Conservation (phyloP, 2,329 filamentous ascomycete genomes). For the Fusarium sambucinum region DNA sequence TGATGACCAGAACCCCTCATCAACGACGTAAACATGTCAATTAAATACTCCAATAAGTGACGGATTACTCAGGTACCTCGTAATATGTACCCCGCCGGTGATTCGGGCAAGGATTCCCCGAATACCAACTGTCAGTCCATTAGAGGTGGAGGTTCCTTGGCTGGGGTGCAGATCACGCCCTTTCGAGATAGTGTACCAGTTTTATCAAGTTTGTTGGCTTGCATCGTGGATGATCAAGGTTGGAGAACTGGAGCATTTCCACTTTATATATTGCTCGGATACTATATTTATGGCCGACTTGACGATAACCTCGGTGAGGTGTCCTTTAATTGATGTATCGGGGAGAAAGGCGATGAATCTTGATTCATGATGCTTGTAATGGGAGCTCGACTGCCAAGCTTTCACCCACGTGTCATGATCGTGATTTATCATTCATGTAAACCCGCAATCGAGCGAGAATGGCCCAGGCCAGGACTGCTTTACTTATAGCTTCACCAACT, state of each 20-base stretch:
- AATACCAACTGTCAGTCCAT: slow-evolving; percentile 27
- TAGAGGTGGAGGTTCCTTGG: slow-evolving; percentile 24
- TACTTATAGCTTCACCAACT: slow-evolving; percentile 20
- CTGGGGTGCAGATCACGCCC: slow-evolving; percentile 26
- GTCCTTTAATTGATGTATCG: neutral
- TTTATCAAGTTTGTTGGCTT: slow-evolving; percentile 21
- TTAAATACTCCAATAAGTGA: slow-evolving; percentile 21
- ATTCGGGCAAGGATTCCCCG: slow-evolving; percentile 26
- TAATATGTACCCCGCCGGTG: slow-evolving; percentile 19
- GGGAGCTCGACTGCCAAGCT: neutral
- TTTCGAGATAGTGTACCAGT: slow-evolving; percentile 10
- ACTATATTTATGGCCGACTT: slow-evolving; percentile 5
- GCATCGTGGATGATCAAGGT: neutral
- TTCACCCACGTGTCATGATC: neutral
- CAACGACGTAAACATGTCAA: neutral
- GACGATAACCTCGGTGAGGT: neutral
- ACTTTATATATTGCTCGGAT: slow-evolving; percentile 5
- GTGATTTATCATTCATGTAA: neutral
- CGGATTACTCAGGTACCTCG: slow-evolving; percentile 18
- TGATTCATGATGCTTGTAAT: neutral
- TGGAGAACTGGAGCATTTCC: slow-evolving; percentile 3
- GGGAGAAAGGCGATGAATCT: neutral
- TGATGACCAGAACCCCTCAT: neutral
- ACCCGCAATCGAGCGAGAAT: neutral
- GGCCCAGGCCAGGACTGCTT: rapidly evolving